Conservation (phyloP, 306 rosid species). For the Amphicarpaea edgeworthii region DNA sequence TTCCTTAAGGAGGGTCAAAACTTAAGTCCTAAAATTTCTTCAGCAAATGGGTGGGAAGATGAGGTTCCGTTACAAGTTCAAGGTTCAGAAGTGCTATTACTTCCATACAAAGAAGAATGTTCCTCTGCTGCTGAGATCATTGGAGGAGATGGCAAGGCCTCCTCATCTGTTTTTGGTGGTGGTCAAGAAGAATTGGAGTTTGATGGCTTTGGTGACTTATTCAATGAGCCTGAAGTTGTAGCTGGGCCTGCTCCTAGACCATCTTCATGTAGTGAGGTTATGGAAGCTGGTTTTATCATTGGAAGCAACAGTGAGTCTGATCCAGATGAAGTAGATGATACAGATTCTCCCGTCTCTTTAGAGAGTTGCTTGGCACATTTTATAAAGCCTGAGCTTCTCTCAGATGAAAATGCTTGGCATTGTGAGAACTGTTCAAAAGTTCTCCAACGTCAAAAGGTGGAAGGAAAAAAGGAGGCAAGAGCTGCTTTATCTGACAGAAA, state of each 20-base stretch:
- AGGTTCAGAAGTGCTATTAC: slow-evolving; percentile 74
- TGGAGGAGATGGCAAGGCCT: slow-evolving; percentile 64
- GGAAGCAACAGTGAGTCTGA: slow-evolving; percentile 82
- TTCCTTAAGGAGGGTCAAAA: slow-evolving; percentile 44
- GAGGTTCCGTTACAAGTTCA: slow-evolving; percentile 81
- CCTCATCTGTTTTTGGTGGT: slow-evolving; percentile 62
- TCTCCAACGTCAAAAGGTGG: slow-evolving; percentile 56
- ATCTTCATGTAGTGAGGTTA: slow-evolving; percentile 54
- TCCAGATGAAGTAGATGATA: slow-evolving; percentile 94
- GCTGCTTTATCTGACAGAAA: slow-evolving; percentile 56
- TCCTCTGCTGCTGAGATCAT: slow-evolving; percentile 52
- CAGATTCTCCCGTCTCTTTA: slow-evolving; percentile 86
- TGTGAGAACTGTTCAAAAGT: slow-evolving; percentile 88
- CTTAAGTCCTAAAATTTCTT: slow-evolving; percentile 53
- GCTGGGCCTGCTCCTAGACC: slow-evolving; percentile 79
- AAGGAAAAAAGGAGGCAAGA: slow-evolving; percentile 51
- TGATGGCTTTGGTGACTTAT: slow-evolving; percentile 87
- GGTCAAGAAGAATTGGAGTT: slow-evolving; percentile 68
- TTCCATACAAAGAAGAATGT: slow-evolving; percentile 77
- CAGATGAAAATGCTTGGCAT: slow-evolving; percentile 90
- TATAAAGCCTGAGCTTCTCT: slow-evolving; percentile 91
- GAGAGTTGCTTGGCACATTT: slow-evolving; percentile 91
- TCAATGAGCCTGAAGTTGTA: slow-evolving; percentile 81
- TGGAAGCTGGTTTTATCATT: slow-evolving; percentile 57
- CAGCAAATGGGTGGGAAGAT: slow-evolving; percentile 66